Base-by-base conservation (phyloP, 1,284 basidiomycete genomes). In the Sphagnurus paluster region DNA sequence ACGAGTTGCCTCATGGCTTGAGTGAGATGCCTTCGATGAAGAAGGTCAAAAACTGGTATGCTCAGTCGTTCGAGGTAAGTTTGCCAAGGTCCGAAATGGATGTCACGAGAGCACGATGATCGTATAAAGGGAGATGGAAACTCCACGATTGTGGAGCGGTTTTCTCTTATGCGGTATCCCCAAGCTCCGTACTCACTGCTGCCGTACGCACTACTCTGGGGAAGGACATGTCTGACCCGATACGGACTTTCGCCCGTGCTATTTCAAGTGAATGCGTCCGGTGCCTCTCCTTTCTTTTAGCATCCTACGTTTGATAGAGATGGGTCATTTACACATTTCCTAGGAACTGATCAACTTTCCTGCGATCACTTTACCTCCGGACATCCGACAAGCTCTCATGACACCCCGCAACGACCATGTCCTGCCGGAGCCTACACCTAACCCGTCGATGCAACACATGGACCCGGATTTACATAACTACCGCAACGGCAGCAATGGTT, bases 1-100 rank as follows among this genome's bases (percentile, higher is more conserved):
- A 98, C 60, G 86, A 93, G 57, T 78, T 99, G 4, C 96, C 97
- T 0, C 90, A 98, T 67, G 88, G 93, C 42, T 77, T 99, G 50
- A 87, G 86, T 59, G 82, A 85, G 48, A 98, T 97, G 95, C 85
- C 90, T 0, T 92, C 89, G 38, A 98, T 99, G 56, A 83, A 88
- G 55, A 93, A 91, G 62, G 96, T 99, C 55, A 96, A 96, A 74
- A 87, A 97, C 62, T 99, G 96, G 96, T 99, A 99, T 64, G 96
- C 95, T 0, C 93, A 99, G 72, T 95, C 92, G 13, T 99, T 99
- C 62, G 91, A 98, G 77, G 94, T 94, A 44, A 52, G 81, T 72
- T 25, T 35, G n/a, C n/a, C n/a, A n/a, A n/a, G n/a, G n/a, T n/a
- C n/a, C n/a, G n/a, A n/a, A n/a, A n/a, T n/a, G n/a, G n/a, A n/a